Conservation (phyloP, 2,329 filamentous ascomycete genomes). For the Exophiala calicioides region DNA sequence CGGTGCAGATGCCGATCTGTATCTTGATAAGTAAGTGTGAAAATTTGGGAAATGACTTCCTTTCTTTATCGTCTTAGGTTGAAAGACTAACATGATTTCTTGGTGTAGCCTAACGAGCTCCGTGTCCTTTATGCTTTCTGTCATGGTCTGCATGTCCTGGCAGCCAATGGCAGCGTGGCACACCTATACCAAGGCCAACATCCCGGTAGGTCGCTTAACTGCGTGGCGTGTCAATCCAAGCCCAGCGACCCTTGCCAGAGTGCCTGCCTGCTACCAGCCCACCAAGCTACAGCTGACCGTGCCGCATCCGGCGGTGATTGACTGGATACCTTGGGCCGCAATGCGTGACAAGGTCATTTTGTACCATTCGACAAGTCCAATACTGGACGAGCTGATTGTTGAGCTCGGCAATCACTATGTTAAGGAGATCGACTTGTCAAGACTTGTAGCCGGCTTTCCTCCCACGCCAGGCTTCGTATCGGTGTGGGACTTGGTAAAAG, state of each 20-base stretch:
- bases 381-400: slow-evolving; percentile 14
- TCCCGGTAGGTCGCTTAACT: slow-evolving; percentile 8
- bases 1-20: too few relatives aligned
- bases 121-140: slow-evolving; percentile 9
- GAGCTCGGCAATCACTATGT: slow-evolving; percentile 19
- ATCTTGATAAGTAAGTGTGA: too few relatives aligned
- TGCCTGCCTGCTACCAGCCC: slow-evolving; percentile 6
- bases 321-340: slow-evolving; percentile 13
- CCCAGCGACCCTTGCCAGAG: slow-evolving; percentile 3
- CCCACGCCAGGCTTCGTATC: slow-evolving; percentile 14
- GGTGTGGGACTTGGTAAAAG: slow-evolving; percentile 18
- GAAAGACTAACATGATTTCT: too few relatives aligned
- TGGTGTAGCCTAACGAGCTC: slow-evolving; percentile 11
- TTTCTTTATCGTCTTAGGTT: too few relatives aligned
- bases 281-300: slow-evolving; percentile 17
- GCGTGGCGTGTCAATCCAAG: slow-evolving; percentile 14
- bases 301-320: slow-evolving; percentile 16
- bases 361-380: slow-evolving; percentile 14
- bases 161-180: slow-evolving; percentile 18
- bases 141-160: slow-evolving; percentile 16
- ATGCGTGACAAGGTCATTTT: slow-evolving; percentile 22
- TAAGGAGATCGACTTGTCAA: slow-evolving; percentile 11
- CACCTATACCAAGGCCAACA: slow-evolving; percentile 12
- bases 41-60: too few relatives aligned
- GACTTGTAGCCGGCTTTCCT: slow-evolving; percentile 5